Evolutionary conservation across 495 filamentous ascomycete species (phyloP), one percentile per base, ranked within the genome.

Genomic region (Aspergillus haitiensis): DNA sequence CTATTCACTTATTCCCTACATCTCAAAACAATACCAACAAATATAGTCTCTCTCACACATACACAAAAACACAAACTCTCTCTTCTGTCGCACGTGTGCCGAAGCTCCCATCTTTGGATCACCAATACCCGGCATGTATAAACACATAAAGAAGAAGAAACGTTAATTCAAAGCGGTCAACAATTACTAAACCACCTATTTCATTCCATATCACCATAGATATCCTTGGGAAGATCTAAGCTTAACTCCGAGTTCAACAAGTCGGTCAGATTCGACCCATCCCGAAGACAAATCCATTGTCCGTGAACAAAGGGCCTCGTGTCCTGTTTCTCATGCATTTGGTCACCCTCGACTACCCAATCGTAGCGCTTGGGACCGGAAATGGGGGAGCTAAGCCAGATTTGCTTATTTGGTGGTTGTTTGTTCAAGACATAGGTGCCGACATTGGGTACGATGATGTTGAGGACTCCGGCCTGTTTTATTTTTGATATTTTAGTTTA

Each of bases 381-480:
- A 47, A 88, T 79, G 6, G 94, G 94, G 16, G 92, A 96, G 36
- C 89, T 92, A 31, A 98, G 85, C 94, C 95, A 98, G 67, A 98
- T 93, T 72, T 98, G 94, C 77, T 88, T 91, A 80, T 96, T 98
- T 16, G 92, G 91, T 0, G 94, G 94, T 72, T 98, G 94, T 76
- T 98, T 98, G 82, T 98, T 98, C 69, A 98, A 79, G 3, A 98
- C 88, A 64, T 92, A 98, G 21, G 84, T 92, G 50, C 93, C 93
- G 11, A 82, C 68, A 0, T 81, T 75, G 1, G 81, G 77, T 42
- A 88, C 88, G 18, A 70, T 74, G 59, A 98, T 71, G 59, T 86
- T 93, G 52, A 99, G 75, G 47, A 98, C 91, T 48, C 94, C 95
- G 52, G 90, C 84, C 90, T 95, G 61, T 18, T 16, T 15, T 21